Evolutionary conservation across 495 filamentous ascomycete genomes (phyloP).

Genomic region (Trichoderma erinaceum): DNA sequence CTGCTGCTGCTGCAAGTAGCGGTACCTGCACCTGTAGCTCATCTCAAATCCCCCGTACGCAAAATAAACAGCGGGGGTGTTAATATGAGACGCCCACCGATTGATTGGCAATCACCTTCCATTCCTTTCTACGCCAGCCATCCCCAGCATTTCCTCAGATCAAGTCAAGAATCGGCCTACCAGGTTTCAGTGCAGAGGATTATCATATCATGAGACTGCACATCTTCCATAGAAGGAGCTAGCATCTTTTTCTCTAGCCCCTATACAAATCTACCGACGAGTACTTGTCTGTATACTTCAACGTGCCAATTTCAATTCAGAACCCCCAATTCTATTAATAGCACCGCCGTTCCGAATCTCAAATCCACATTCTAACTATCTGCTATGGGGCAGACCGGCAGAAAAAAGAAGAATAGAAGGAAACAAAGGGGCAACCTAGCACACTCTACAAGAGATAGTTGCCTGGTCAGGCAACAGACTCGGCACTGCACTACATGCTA

Average conservation of each 20-base stretch:
- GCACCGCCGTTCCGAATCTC: not conserved
- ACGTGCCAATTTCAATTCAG: too few relatives aligned
- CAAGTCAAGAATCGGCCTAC: not conserved
- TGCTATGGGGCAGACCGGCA: not conserved
- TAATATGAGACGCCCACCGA: conserved; percentile 9
- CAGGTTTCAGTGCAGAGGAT: not conserved
- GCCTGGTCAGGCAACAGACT: too few relatives aligned
- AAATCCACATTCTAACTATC: not conserved
- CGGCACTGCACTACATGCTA: too few relatives aligned
- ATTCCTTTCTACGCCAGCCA: conserved; percentile 11
- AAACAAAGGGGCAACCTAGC: not conserved
- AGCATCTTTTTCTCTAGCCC: too few relatives aligned
- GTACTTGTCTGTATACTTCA: too few relatives aligned
- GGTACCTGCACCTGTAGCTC: not conserved
- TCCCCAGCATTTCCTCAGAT: not conserved
- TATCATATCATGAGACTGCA: too few relatives aligned
- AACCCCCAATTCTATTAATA: not conserved
- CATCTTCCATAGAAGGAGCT: too few relatives aligned
- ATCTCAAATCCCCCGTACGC: not conserved
- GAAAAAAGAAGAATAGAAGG: not conserved
- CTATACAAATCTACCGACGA: too few relatives aligned
- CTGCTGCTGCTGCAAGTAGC: not conserved
- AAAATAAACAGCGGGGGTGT: not conserved
- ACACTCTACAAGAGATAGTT: too few relatives aligned
- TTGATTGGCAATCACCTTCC: conserved; percentile 12